These are phyloP conservation scores for Coriolopsis trogii DNA, from an alignment of 1,284 basidiomycete species.

Conservation along the genomic window DNA sequence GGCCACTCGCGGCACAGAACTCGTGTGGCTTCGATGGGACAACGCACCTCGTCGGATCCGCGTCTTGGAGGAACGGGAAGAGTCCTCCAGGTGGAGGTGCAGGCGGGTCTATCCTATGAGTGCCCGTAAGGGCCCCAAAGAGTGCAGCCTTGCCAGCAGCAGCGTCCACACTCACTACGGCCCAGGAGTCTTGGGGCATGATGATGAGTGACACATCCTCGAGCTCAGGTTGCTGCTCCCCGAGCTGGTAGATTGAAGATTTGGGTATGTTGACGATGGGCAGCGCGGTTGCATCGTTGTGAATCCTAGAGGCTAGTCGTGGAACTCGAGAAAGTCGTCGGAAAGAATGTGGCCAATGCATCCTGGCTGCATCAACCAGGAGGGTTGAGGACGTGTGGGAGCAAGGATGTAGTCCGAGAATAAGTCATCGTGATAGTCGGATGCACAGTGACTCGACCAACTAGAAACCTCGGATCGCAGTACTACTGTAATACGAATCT, in stretches of 20 bases:
- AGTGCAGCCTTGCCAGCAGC: constrained; percentile 29
- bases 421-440: neutral
- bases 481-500: no score
- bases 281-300: constrained; percentile 6
- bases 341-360: constrained; percentile 10
- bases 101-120: constrained; percentile 65
- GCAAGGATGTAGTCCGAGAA: neutral
- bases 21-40: no score
- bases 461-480: no score
- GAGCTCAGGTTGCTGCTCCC: constrained; percentile 27
- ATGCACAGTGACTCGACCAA: no score
- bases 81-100: constrained; percentile 65
- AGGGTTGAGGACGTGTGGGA: neutral
- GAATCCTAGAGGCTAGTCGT: constrained; percentile 7
- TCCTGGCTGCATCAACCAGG: neutral
- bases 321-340: constrained; percentile 4
- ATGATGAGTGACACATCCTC: constrained; percentile 31
- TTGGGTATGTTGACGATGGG: constrained; percentile 30
- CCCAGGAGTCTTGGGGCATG: constrained; percentile 31
- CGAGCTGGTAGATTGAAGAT: constrained; percentile 33
- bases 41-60: no score
- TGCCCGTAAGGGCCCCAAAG: constrained; percentile 58
- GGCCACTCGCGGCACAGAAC: no score
- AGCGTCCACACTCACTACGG: constrained; percentile 27
- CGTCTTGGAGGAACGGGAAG: constrained; percentile 65